Evolutionary conservation across 164 flowering plant species (phyloP).

Genomic region (Vitis rupestris): DNA sequence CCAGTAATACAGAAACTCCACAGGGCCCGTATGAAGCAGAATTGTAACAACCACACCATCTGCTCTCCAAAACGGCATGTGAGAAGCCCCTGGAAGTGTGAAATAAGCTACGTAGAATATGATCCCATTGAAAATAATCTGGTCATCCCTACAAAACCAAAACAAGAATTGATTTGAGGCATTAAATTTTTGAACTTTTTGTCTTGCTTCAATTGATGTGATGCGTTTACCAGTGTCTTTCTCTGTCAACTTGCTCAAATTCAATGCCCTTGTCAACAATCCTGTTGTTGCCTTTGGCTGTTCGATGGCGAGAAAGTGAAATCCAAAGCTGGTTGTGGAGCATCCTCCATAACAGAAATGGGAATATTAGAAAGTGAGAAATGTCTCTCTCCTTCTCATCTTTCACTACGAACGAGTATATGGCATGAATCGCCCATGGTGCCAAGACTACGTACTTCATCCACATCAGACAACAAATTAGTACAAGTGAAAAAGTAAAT

Average conservation of each 20-base stretch:
- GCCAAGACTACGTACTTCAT: too few species aligned
- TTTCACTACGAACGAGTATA: not conserved
- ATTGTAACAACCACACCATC: conserved; percentile 26
- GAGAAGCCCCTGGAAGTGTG: not conserved
- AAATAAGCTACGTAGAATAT: conserved; percentile 14
- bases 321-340: conserved; percentile 66
- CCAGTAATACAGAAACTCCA: conserved; percentile 48
- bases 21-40: conserved; percentile 31
- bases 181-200: not conserved
- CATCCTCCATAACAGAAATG: conserved; percentile 39
- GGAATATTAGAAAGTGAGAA: conserved; percentile 26
- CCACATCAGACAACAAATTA: too few species aligned
- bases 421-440: too few species aligned
- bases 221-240: conserved; percentile 5
- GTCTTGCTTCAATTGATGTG: not conserved
- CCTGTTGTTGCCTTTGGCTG: conserved; percentile 43
- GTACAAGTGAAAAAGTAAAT: too few species aligned
- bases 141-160: conserved; percentile 38
- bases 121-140: conserved; percentile 30
- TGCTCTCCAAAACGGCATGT: conserved; percentile 29
- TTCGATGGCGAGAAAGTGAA: conserved; percentile 44
- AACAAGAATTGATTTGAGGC: too few species aligned
- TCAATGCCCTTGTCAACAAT: conserved; percentile 38
- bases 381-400: conserved; percentile 12
- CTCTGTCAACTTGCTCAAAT: conserved; percentile 21